A percentile compares a stretch with the other conserved stretches of the same genome.
phyloP scores from a whole-genome alignment of 257 asterid species.

The Capsicum rhomboideum region DNA sequence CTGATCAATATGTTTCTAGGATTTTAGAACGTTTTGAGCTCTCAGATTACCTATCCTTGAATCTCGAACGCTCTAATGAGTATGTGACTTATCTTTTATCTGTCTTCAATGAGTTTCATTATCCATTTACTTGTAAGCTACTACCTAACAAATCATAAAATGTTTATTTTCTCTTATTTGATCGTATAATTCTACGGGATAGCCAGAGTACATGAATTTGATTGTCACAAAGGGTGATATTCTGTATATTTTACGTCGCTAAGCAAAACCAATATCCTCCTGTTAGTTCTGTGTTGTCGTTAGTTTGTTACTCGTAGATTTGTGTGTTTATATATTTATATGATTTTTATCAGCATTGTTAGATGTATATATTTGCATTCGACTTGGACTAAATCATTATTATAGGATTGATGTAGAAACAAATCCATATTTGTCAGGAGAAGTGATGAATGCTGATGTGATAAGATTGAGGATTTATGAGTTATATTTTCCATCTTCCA shows the following conservation, averaged over 20 bases:
- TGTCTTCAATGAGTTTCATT: slow-evolving; percentile 10
- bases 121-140: background rate
- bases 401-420: background rate
- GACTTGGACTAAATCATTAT: background rate
- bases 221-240: background rate
- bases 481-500: background rate
- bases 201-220: background rate
- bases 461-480: background rate
- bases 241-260: background rate
- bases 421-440: background rate
- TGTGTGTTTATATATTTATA: background rate
- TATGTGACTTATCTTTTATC: slow-evolving; percentile 41
- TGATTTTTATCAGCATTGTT: background rate
- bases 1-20: slow-evolving; percentile 74
- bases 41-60: slow-evolving; percentile 55
- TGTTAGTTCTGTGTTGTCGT: background rate
- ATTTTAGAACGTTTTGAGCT: slow-evolving; percentile 90
- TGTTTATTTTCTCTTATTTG: background rate
- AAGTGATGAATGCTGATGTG: background rate
- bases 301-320: background rate
- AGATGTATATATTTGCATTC: background rate
- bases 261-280: background rate
- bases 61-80: slow-evolving; percentile 82
- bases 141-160: background rate
- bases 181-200: background rate